Evolutionary conservation across 176 grass and related monocot species (phyloP).

Genomic region (Otatea glauca): DNA sequence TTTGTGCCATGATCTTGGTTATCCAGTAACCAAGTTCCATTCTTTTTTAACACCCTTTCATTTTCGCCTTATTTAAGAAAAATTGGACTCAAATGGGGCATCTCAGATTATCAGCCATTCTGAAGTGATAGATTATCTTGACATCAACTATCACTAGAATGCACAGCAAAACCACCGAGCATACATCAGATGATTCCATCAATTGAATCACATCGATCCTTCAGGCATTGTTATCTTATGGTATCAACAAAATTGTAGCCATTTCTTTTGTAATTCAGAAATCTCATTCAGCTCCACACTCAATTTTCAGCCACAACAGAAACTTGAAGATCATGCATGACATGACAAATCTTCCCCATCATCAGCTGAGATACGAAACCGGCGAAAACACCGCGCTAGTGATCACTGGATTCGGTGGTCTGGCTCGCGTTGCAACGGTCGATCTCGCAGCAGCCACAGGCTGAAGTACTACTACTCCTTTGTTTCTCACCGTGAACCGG

Average conservation of each 20-base stretch:
- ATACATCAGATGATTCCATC: not conserved
- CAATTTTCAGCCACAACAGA: not conserved
- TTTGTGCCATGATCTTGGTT: slow-evolving; percentile 48
- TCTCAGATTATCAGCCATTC: slow-evolving; percentile 40
- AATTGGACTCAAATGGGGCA: not conserved
- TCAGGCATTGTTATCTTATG: not conserved
- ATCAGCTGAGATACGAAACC: not conserved
- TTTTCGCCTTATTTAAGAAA: not conserved
- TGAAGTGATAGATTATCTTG: slow-evolving; percentile 34
- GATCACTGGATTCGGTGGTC: not conserved
- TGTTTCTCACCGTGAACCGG: too few species aligned
- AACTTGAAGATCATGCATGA: not conserved
- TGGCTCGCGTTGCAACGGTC: not conserved
- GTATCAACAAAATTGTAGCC: not conserved
- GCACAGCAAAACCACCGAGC: not conserved
- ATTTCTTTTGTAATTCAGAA: not conserved
- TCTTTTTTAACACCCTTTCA: not conserved
- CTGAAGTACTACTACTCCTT: too few species aligned
- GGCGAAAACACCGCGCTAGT: not conserved
- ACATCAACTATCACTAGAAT: not conserved
- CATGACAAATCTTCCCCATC: not conserved
- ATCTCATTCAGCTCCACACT: not conserved
- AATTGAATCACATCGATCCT: not conserved
- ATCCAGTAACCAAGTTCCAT: not conserved
- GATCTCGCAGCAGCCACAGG: too few species aligned